phyloP scores from a whole-genome alignment of 768 basidiomycete genomes.

The Boletus insuetus region DNA sequence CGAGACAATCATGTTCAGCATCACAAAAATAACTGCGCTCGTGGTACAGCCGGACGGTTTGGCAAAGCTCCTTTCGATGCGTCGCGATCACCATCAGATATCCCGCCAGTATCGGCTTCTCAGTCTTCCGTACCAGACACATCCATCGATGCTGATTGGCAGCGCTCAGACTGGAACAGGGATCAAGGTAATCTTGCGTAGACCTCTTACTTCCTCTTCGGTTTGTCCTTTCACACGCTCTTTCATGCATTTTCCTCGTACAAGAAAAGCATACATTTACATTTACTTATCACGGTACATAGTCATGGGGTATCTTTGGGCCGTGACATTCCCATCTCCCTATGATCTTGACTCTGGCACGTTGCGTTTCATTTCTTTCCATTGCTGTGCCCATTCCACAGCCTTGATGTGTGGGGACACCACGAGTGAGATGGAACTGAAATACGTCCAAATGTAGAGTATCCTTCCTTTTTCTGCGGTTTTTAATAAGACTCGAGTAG shows the following conservation, averaged over 20 bases:
- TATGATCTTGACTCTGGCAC: background rate
- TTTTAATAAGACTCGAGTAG: too few relatives aligned
- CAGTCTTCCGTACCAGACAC: slow-evolving; percentile 11
- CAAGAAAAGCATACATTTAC: background rate
- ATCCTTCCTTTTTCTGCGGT: background rate
- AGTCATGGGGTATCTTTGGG: background rate
- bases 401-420: background rate
- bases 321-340: background rate
- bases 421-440: background rate
- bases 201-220: background rate
- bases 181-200: slow-evolving; percentile 9
- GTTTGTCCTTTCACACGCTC: slow-evolving; percentile 10
- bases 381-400: background rate
- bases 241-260: background rate
- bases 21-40: slow-evolving; percentile 24
- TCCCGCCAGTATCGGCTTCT: slow-evolving; percentile 4
- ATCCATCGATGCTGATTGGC: slow-evolving; percentile 17
- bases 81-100: slow-evolving; percentile 18
- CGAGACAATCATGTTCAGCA: slow-evolving; percentile 30
- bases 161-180: slow-evolving; percentile 10
- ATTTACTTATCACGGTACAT: background rate
- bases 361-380: background rate
- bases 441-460: background rate
- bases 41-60: slow-evolving; percentile 21
- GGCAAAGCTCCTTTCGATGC: slow-evolving; percentile 15